Conservation (phyloP, 2,329 filamentous ascomycete species). For the Clonostachys solani region DNA sequence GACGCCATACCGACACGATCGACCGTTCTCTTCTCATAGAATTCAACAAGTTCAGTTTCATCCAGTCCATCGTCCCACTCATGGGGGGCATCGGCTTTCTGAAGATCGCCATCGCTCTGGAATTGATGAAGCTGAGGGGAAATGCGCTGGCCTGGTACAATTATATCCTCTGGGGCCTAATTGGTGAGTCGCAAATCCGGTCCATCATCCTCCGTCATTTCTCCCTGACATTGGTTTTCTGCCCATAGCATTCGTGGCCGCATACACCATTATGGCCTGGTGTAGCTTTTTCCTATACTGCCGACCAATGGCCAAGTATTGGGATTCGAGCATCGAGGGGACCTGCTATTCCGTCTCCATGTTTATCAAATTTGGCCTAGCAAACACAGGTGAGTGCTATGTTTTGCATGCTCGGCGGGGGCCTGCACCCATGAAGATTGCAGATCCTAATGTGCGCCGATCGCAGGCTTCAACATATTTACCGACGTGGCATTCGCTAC, state of each 20-base stretch:
- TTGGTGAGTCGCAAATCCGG: too few relatives aligned
- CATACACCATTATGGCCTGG: not conserved
- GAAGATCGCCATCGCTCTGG: slow-evolving; percentile 15
- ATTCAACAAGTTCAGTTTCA: slow-evolving; percentile 35
- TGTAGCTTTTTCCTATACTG: slow-evolving; percentile 3
- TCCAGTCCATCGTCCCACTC: slow-evolving; percentile 40
- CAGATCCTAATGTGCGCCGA: not conserved
- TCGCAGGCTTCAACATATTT: slow-evolving; percentile 28
- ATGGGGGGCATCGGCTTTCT: slow-evolving; percentile 6
- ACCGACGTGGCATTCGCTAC: slow-evolving; percentile 37
- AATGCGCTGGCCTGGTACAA: slow-evolving; percentile 15
- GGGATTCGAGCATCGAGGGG: not conserved
- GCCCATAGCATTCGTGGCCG: not conserved
- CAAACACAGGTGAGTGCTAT: not conserved
- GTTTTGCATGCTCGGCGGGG: too few relatives aligned
- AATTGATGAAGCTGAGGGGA: slow-evolving; percentile 10
- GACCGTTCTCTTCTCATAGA: slow-evolving; percentile 18
- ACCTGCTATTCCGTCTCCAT: slow-evolving; percentile 1
- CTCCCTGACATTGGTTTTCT: too few relatives aligned
- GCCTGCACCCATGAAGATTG: not conserved
- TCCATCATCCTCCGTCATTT: not conserved
- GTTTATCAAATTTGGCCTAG: slow-evolving; percentile 1
- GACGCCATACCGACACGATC: slow-evolving; percentile 34
- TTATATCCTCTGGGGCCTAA: slow-evolving; percentile 9
- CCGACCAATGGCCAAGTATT: slow-evolving; percentile 1